Evolutionary conservation across 2,329 filamentous ascomycete genomes (phyloP).

Genomic region (Emydomyces testavorans): DNA sequence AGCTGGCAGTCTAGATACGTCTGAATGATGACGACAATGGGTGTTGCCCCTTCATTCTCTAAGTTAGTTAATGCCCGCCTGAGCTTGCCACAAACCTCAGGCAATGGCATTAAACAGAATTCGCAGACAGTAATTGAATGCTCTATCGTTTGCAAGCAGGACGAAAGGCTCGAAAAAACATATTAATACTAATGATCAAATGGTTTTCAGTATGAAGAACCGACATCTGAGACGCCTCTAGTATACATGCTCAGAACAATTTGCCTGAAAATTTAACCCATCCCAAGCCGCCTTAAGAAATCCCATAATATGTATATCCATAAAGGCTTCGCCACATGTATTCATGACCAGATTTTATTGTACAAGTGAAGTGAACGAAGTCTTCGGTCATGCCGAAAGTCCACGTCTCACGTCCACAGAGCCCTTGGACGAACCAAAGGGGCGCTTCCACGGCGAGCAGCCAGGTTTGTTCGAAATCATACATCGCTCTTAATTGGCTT

Average conservation of each 20-base stretch:
- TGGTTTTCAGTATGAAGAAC: neutral
- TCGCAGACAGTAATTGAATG: neutral
- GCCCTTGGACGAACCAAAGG: neutral
- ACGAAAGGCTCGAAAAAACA: neutral
- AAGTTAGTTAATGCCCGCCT: neutral
- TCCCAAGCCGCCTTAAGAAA: conserved; percentile 2
- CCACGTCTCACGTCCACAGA: neutral
- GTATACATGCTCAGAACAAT: neutral
- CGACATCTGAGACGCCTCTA: neutral
- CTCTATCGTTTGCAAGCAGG: neutral
- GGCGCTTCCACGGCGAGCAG: neutral
- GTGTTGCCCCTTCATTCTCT: neutral
- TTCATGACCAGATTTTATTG: conserved; percentile 7
- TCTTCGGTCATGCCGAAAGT: neutral
- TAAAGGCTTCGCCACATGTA: conserved; percentile 7
- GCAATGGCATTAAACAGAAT: neutral
- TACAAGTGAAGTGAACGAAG: conserved; percentile 3
- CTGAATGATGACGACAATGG: conserved; percentile 1
- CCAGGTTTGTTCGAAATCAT: neutral
- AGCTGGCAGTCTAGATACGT: neutral
- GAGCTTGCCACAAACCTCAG: neutral
- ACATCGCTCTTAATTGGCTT: too few species aligned
- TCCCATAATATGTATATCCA: conserved; percentile 9
- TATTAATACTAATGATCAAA: neutral
- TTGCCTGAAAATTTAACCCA: conserved; percentile 1